Percentiles rank a stretch among this genome's conserved stretches.
phyloP scores from a whole-genome alignment of 2,329 filamentous ascomycete species.

The Xylariaceae sp. region DNA sequence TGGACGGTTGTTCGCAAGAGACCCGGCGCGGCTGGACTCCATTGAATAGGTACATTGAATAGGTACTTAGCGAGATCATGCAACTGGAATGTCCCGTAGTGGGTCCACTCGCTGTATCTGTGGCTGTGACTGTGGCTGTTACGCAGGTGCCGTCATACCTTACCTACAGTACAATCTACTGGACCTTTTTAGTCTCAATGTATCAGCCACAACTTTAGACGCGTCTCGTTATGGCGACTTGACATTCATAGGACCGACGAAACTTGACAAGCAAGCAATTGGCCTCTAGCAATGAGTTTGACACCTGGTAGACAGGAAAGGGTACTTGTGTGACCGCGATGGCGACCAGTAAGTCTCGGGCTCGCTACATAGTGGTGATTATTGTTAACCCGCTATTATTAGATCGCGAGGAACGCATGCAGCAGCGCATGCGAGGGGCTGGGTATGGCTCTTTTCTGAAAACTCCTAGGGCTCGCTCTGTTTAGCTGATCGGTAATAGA shows the following conservation, averaged over 20 bases:
- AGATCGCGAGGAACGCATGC: conserved; percentile 67
- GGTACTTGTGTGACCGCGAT: conserved; percentile 30
- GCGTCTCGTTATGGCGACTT: conserved; percentile 13
- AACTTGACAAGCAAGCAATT: background rate
- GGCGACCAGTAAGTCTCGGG: conserved; percentile 42
- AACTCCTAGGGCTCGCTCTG: background rate
- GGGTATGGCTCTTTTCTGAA: conserved; percentile 52
- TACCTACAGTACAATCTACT: too few relatives aligned
- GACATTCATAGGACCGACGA: conserved; percentile 1
- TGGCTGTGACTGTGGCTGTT: too few relatives aligned
- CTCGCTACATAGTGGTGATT: background rate
- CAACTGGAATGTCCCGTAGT: too few relatives aligned
- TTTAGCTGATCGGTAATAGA: conserved; percentile 40
- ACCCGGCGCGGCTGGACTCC: too few relatives aligned
- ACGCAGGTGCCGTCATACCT: too few relatives aligned
- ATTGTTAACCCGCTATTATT: conserved; percentile 18
- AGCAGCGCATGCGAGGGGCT: conserved; percentile 68
- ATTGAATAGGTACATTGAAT: too few relatives aligned
- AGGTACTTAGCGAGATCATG: too few relatives aligned
- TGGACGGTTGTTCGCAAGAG: conserved; percentile 4
- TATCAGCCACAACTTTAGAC: too few relatives aligned
- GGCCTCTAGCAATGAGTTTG: conserved; percentile 7
- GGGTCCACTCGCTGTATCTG: too few relatives aligned
- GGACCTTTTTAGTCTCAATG: too few relatives aligned
- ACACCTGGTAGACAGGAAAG: background rate